These are phyloP conservation scores for Fusarium sp. DNA, from an alignment of 2,329 filamentous ascomycete genomes.

Conservation along the genomic window DNA sequence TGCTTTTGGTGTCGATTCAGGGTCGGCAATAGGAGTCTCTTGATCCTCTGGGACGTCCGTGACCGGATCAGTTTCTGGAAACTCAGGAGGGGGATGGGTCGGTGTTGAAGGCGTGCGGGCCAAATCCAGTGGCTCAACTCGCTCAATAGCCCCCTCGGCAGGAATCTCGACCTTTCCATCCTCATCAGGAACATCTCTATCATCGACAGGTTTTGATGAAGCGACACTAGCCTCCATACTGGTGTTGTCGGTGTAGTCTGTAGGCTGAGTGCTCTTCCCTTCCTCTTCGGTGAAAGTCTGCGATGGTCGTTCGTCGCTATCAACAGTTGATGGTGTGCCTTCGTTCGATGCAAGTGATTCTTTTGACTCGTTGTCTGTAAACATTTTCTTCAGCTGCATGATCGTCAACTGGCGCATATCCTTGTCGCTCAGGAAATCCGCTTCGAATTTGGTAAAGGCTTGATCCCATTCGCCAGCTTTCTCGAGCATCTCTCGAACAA, in stretches of 20 bases:
- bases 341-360: conserved; percentile 79
- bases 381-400: conserved; percentile 93
- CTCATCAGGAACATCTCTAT: conserved; percentile 44
- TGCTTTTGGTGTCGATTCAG: conserved; percentile 42
- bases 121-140: conserved; percentile 64
- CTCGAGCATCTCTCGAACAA: conserved; percentile 90
- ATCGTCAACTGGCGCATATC: conserved; percentile 94
- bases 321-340: conserved; percentile 68
- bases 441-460: conserved; percentile 89
- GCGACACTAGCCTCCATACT: conserved; percentile 51
- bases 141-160: conserved; percentile 57
- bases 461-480: conserved; percentile 95
- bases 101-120: conserved; percentile 54
- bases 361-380: conserved; percentile 88
- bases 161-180: conserved; percentile 50
- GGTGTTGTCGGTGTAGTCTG: conserved; percentile 54
- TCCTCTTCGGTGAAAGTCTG: conserved; percentile 62
- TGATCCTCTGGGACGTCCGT: conserved; percentile 8
- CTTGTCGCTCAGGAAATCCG: conserved; percentile 94
- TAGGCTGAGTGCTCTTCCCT: conserved; percentile 61
- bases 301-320: conserved; percentile 61
- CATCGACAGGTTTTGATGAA: conserved; percentile 45
- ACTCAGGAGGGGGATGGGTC: conserved; percentile 35
- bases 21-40: conserved; percentile 29
- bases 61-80: conserved; percentile 17